These are phyloP conservation scores for Penicilliopsis zonata DNA, from an alignment of 495 filamentous ascomycete genomes.

Conservation along the genomic window DNA sequence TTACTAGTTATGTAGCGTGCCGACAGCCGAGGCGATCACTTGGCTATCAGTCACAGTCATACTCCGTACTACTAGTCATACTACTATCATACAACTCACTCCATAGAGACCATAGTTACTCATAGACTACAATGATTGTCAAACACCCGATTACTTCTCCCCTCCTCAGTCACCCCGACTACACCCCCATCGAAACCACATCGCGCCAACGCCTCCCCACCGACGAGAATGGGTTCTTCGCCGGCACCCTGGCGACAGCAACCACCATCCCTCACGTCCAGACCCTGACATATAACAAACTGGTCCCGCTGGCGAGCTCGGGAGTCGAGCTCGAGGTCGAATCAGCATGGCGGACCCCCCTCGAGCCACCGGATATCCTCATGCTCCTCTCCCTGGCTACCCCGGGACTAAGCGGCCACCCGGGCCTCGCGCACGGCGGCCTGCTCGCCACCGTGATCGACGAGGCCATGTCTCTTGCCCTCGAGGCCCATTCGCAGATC, in stretches of 20 bases:
- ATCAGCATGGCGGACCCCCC: slow-evolving; percentile 21
- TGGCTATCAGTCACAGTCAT: no score
- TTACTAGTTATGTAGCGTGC: no score
- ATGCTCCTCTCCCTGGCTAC: slow-evolving; percentile 22
- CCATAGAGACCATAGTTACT: no score
- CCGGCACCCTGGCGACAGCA: slow-evolving; percentile 19
- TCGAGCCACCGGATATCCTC: slow-evolving; percentile 23
- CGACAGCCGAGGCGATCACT: no score
- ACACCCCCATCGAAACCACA: slow-evolving; percentile 22
- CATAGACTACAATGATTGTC: no score
- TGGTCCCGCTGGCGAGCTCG: neutral
- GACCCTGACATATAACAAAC: slow-evolving; percentile 20
- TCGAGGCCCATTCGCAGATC: slow-evolving; percentile 21
- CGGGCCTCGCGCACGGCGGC: slow-evolving; percentile 28
- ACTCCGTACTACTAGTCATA: no score
- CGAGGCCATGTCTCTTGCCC: slow-evolving; percentile 37
- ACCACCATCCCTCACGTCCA: slow-evolving; percentile 27
- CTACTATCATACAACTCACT: no score
- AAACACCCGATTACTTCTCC: neutral
- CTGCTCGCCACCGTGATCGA: slow-evolving; percentile 62
- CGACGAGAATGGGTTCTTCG: slow-evolving; percentile 31
- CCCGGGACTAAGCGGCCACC: slow-evolving; percentile 28
- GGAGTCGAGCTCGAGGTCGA: no score
- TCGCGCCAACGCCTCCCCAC: slow-evolving; percentile 24
- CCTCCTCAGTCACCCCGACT: slow-evolving; percentile 19